phyloP scores from a whole-genome alignment of 306 rosid genomes.

The Prunus mira region DNA sequence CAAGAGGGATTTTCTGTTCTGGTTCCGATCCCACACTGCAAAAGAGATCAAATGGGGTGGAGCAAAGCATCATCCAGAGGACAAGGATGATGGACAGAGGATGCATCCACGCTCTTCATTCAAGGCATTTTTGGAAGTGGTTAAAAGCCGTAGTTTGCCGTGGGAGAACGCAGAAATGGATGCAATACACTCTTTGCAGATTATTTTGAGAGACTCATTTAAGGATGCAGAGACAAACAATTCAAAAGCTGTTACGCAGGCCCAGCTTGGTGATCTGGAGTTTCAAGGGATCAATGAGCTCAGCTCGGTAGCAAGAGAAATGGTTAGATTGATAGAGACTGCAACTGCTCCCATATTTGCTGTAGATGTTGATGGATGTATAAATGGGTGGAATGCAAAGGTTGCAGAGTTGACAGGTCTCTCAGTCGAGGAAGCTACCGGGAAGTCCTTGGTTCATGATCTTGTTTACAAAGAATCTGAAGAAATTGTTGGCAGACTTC shows the following conservation, averaged over 20 bases:
- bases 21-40: constrained; percentile 93
- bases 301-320: constrained; percentile 95
- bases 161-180: constrained; percentile 99
- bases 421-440: constrained; percentile 84
- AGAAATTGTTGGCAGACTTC: constrained; percentile 67
- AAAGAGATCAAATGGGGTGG: constrained; percentile 99
- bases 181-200: constrained; percentile 96
- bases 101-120: constrained; percentile 99
- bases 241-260: constrained; percentile 65
- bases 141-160: constrained; percentile 86
- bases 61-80: constrained; percentile 98
- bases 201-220: constrained; percentile 86
- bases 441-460: constrained; percentile 81
- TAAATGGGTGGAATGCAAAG: constrained; percentile 98
- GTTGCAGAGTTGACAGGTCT: constrained; percentile 91
- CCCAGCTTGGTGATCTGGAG: constrained; percentile 47
- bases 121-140: constrained; percentile 96
- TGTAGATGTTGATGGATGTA: constrained; percentile 73
- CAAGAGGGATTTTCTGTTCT: constrained; percentile 74
- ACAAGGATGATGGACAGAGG: constrained; percentile 94
- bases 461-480: constrained; percentile 79
- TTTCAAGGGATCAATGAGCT: constrained; percentile 88
- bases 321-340: constrained; percentile 97
- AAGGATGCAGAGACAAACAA: constrained; percentile 55
- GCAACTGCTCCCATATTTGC: constrained; percentile 99